Percentiles rank a stretch among this genome's conserved stretches.
Conservation (phyloP, 139 green algal species). For the Picochlorum sp. region DNA sequence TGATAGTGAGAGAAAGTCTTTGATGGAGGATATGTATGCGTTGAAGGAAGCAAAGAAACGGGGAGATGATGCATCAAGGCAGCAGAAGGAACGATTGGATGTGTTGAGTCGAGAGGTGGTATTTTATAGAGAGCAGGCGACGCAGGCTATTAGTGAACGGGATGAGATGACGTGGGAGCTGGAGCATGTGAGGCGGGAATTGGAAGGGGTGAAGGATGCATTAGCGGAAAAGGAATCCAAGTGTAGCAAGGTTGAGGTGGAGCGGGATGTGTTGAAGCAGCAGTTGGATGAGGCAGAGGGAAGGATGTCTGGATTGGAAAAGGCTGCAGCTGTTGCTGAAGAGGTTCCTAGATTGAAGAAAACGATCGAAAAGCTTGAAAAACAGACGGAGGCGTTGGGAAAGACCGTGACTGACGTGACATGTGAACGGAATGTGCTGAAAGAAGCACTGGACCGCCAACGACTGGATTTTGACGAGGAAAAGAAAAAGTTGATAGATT, state of each 20-base stretch:
- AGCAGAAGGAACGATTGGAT: not conserved
- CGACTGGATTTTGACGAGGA: not conserved
- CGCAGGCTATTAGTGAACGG: conserved; percentile 7
- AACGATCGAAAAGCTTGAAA: not conserved
- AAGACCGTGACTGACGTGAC: not conserved
- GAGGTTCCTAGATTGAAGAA: not conserved
- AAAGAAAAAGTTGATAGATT: conserved; percentile 1
- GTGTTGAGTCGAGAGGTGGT: not conserved
- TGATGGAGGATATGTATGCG: not conserved
- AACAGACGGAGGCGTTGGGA: not conserved
- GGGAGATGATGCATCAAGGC: conserved; percentile 4
- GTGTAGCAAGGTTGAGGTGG: not conserved
- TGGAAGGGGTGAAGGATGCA: not conserved
- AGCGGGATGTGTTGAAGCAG: not conserved
- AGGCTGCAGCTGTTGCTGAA: conserved; percentile 1
- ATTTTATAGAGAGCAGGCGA: conserved; percentile 9
- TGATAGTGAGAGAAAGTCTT: not conserved
- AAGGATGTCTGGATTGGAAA: not conserved
- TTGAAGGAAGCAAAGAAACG: conserved; percentile 6
- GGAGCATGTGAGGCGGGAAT: conserved; percentile 1
- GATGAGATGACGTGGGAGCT: conserved; percentile 1
- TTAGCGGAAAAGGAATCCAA: not conserved
- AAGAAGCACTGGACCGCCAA: not conserved
- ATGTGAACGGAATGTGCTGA: not conserved
- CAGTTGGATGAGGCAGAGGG: conserved; percentile 8